phyloP scores from a whole-genome alignment of 768 basidiomycete genomes.

The Melanogaster broomeanus region DNA sequence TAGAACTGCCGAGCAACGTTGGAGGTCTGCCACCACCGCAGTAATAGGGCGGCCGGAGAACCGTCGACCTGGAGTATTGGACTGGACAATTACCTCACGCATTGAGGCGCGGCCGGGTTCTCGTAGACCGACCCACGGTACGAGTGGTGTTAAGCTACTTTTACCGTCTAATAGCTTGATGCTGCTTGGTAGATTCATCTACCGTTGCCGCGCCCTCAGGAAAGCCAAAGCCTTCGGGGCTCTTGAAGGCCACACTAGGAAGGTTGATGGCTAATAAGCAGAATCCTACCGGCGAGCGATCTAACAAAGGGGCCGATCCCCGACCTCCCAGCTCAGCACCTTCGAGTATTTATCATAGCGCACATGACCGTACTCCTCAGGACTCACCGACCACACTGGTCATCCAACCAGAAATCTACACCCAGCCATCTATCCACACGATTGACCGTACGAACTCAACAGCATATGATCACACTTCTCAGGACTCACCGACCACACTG shows the following conservation, averaged over 20 bases:
- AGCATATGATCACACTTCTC: no score
- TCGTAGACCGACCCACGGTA: no score
- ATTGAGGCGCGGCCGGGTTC: no score
- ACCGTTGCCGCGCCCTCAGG: background rate
- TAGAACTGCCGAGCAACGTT: background rate
- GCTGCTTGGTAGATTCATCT: background rate
- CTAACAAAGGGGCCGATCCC: background rate
- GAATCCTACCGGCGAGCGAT: background rate
- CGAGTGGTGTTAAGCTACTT: no score
- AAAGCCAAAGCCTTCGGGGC: background rate
- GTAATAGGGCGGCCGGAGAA: no score
- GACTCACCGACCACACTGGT: background rate
- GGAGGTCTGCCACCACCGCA: no score
- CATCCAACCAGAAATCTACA: background rate
- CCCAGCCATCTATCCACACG: background rate
- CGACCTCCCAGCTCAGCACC: no score
- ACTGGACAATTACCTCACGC: no score
- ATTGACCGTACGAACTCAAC: background rate
- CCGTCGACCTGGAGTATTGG: no score
- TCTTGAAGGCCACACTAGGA: background rate
- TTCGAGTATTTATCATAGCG: no score
- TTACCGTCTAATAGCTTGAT: no score
- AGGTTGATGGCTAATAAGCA: background rate
- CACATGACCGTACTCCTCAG: no score
- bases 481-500: background rate